A percentile compares a stretch with the other conserved stretches of the same genome.
phyloP scores from a whole-genome alignment of 345 rosid genomes.

The Lagerstroemia speciosa region DNA sequence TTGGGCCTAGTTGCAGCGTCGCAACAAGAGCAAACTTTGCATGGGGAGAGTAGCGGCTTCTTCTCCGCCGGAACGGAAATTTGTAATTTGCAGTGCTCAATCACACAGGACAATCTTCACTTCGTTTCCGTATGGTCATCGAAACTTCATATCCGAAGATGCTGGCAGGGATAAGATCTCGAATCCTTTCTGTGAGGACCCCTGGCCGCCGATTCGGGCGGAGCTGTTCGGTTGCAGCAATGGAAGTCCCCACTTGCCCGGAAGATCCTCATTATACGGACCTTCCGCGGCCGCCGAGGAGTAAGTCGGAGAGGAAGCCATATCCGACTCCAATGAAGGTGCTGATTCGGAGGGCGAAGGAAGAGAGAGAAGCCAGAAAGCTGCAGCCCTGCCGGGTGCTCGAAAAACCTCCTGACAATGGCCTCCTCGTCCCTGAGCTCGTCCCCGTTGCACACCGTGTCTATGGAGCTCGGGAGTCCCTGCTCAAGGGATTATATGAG shows the following conservation, averaged over 20 bases:
- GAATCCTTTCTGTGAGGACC: not conserved
- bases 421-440: slow-evolving; percentile 66
- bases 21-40: not conserved
- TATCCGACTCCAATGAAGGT: slow-evolving; percentile 66
- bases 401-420: slow-evolving; percentile 65
- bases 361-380: slow-evolving; percentile 54
- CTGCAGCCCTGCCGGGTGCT: slow-evolving; percentile 62
- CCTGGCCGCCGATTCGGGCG: not conserved
- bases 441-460: slow-evolving; percentile 55
- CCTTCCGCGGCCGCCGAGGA: slow-evolving; percentile 55
- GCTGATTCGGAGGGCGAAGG: slow-evolving; percentile 57
- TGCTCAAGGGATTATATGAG: slow-evolving; percentile 44
- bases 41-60: not conserved
- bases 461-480: slow-evolving; percentile 37
- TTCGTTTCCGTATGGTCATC: not conserved
- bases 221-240: not conserved
- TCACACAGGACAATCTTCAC: too few relatives aligned
- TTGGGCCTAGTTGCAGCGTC: not conserved
- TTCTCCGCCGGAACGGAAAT: not conserved
- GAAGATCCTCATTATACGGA: slow-evolving; percentile 48
- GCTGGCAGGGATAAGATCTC: not conserved
- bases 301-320: slow-evolving; percentile 79
- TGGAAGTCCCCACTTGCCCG: not conserved
- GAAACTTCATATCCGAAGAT: not conserved
- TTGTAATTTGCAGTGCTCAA: not conserved